phyloP scores from a whole-genome alignment of 1,284 basidiomycete species.

The Boletus albobrunnescens region DNA sequence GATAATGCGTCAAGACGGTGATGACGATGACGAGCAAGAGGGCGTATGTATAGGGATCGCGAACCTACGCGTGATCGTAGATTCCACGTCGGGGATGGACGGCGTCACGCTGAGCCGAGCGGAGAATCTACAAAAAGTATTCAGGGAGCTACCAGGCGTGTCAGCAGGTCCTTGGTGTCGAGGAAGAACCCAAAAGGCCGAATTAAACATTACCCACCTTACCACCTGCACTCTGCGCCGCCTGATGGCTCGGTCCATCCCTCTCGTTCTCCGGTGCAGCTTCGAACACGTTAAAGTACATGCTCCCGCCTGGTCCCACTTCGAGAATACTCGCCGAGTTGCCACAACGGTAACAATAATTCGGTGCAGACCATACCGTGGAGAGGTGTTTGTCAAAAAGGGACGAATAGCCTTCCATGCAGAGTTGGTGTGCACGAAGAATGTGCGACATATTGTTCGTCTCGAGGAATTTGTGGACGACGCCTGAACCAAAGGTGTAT shows the following conservation, averaged over 20 bases:
- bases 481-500: conserved; percentile 97
- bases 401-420: conserved; percentile 98
- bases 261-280: conserved; percentile 97
- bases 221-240: conserved; percentile 60
- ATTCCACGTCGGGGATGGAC: conserved; percentile 3
- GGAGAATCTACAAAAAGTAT: conserved; percentile 53
- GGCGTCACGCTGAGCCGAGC: background rate
- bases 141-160: conserved; percentile 53
- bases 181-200: background rate
- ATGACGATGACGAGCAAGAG: background rate
- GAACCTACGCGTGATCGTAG: conserved; percentile 5
- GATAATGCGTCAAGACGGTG: conserved; percentile 4
- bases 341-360: conserved; percentile 97
- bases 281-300: conserved; percentile 98
- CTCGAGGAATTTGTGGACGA: conserved; percentile 96
- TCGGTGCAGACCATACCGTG: conserved; percentile 98
- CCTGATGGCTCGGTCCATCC: conserved; percentile 74
- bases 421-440: conserved; percentile 95
- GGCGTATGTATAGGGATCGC: background rate
- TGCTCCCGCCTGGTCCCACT: conserved; percentile 84
- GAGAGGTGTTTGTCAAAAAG: conserved; percentile 93
- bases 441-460: conserved; percentile 98
- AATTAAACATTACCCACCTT: conserved; percentile 44
- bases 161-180: conserved; percentile 8
- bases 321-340: conserved; percentile 97